phyloP scores from a whole-genome alignment of 192 early-diverging fungal species.

The Coemansia sp. region DNA sequence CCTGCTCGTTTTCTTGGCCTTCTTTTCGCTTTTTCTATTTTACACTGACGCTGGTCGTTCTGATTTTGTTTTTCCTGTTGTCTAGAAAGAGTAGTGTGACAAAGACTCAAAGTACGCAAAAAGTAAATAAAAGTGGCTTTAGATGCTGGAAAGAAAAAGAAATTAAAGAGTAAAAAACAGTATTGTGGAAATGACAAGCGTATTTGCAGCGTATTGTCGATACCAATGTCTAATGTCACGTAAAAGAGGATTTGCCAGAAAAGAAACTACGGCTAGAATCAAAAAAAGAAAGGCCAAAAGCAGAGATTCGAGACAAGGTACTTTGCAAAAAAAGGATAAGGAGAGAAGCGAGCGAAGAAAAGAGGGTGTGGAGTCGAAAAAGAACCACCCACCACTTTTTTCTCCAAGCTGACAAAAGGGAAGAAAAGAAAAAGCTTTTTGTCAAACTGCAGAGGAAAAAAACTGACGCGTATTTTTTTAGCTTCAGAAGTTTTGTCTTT shows the following conservation, averaged over 20 bases:
- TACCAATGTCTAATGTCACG: not conserved
- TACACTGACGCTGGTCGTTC: not conserved
- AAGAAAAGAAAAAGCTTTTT: not conserved
- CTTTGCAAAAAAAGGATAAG: not conserved
- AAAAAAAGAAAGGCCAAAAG: not conserved
- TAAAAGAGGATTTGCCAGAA: not conserved
- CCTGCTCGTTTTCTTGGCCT: not conserved
- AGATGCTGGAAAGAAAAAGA: not conserved
- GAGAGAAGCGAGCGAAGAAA: not conserved
- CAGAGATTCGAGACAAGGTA: not conserved
- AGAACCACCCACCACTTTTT: not conserved
- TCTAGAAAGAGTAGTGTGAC: not conserved
- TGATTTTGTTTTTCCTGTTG: not conserved
- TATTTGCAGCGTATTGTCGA: not conserved
- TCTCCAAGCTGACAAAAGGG: not conserved
- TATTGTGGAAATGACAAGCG: not conserved
- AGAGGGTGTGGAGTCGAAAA: not conserved
- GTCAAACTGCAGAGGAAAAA: no score
- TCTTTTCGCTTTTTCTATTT: not conserved
- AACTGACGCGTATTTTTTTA: no score
- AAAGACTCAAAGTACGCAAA: not conserved
- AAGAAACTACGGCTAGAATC: not conserved
- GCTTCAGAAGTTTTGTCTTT: no score
- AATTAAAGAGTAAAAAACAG: slow-evolving; percentile 1
- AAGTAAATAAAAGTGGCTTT: slow-evolving; percentile 12